Evolutionary conservation across 257 asterid genomes (phyloP).

Genomic region (Rubia yunnanensis): DNA sequence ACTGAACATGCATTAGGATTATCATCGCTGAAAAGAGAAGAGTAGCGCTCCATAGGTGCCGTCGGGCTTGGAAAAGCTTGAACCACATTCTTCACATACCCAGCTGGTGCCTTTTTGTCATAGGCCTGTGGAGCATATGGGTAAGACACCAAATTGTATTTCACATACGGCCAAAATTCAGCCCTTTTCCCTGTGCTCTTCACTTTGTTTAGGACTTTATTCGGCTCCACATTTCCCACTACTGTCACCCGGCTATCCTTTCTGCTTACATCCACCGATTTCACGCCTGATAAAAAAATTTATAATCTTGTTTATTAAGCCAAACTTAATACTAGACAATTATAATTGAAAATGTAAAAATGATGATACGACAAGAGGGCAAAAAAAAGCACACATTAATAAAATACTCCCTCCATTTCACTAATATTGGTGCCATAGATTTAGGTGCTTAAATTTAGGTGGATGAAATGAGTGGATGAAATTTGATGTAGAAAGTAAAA

Average conservation of each 20-base stretch:
- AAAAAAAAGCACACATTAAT: neutral
- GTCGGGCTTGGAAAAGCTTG: conserved; percentile 47
- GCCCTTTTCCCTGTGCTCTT: conserved; percentile 57
- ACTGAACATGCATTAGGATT: conserved; percentile 64
- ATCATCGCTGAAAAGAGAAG: conserved; percentile 60
- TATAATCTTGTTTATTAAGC: no score
- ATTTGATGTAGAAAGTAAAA: no score
- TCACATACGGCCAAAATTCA: conserved; percentile 66
- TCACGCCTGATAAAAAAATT: conserved; percentile 42
- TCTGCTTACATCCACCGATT: conserved; percentile 44
- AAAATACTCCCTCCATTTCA: no score
- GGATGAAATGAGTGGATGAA: no score
- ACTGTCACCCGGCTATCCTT: conserved; percentile 58
- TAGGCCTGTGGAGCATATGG: conserved; percentile 64
- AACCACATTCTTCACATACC: conserved; percentile 52
- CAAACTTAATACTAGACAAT: no score
- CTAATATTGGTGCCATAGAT: no score
- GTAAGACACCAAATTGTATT: conserved; percentile 43
- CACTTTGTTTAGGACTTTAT: conserved; percentile 46
- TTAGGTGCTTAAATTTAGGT: no score
- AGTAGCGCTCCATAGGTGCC: conserved; percentile 26
- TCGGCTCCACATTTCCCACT: conserved; percentile 45
- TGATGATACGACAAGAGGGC: neutral
- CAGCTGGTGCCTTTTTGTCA: conserved; percentile 77
- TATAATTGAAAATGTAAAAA: no score